Evolutionary conservation across 179 eudicot species (phyloP).

Genomic region (Monotropa hypopitys): DNA sequence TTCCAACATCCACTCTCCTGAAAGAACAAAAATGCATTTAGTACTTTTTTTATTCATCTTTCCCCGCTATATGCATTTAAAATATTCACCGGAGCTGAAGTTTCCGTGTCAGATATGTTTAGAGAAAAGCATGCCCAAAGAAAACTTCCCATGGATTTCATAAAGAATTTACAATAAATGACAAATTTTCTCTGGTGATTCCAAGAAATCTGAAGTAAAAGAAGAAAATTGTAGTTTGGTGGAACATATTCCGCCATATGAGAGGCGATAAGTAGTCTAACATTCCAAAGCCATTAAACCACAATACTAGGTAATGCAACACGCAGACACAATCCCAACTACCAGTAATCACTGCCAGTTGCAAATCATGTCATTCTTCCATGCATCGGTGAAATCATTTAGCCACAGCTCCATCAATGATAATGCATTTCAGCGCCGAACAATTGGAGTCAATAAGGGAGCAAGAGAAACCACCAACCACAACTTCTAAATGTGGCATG

Average conservation of each 20-base stretch:
- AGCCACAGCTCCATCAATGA: not conserved
- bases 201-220: not conserved
- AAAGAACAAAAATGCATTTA: conserved; percentile 6
- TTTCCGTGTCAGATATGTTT: not conserved
- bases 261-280: not conserved
- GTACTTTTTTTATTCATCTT: not conserved
- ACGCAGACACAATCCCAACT: not conserved
- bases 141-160: not conserved
- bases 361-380: not conserved
- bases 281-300: not conserved
- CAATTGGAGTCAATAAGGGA: not conserved
- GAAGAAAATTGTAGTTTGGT: not conserved
- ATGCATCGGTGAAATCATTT: not conserved
- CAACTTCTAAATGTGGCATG: not conserved
- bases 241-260: not conserved
- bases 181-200: not conserved
- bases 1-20: conserved; percentile 97
- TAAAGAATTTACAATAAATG: not conserved
- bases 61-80: not conserved
- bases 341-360: not conserved
- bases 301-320: not conserved
- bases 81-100: not conserved
- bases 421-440: not conserved
- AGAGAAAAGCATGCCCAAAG: not conserved
- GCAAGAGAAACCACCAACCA: not conserved